Percentiles rank a stretch among this genome's conserved stretches.
Evolutionary conservation across 805 yeast species (phyloP).

Genomic region (Millerozyma acaciae): DNA sequence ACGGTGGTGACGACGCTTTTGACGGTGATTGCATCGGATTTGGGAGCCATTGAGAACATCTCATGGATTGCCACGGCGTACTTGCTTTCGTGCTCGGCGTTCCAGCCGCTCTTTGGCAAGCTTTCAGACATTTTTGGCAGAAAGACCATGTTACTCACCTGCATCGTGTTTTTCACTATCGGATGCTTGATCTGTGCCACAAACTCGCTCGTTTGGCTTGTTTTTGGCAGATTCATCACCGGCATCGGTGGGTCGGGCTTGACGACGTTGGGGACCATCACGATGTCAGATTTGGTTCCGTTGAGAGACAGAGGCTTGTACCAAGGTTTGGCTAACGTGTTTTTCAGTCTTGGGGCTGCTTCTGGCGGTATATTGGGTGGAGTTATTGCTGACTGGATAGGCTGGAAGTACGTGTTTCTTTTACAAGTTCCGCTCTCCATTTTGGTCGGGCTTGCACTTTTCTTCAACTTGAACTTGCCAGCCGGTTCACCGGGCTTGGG

Average conservation of each 20-base stretch:
- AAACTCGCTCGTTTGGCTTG: conserved; percentile 42
- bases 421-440: conserved; percentile 42
- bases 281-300: conserved; percentile 73
- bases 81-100: conserved; percentile 63
- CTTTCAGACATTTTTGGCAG: conserved; percentile 72
- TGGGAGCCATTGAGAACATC: conserved; percentile 56
- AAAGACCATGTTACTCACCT: conserved; percentile 46
- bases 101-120: conserved; percentile 72
- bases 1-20: conserved; percentile 66
- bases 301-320: conserved; percentile 73
- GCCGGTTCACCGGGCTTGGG: conserved; percentile 57
- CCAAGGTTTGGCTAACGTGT: conserved; percentile 78
- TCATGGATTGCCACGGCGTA: conserved; percentile 77
- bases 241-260: conserved; percentile 95
- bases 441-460: conserved; percentile 35
- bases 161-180: conserved; percentile 52
- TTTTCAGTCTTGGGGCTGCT: conserved; percentile 66
- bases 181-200: conserved; percentile 57
- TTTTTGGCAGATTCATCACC: conserved; percentile 64
- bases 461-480: conserved; percentile 43
- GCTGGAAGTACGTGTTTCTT: conserved; percentile 46
- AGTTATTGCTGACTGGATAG: conserved; percentile 48
- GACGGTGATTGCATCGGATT: conserved; percentile 65
- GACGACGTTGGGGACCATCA: conserved; percentile 67
- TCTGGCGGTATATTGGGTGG: conserved; percentile 50